Evolutionary conservation across 192 early-diverging fungal species (phyloP), one percentile per base, ranked within the genome.

Genomic region (Diversispora epigaea): DNA sequence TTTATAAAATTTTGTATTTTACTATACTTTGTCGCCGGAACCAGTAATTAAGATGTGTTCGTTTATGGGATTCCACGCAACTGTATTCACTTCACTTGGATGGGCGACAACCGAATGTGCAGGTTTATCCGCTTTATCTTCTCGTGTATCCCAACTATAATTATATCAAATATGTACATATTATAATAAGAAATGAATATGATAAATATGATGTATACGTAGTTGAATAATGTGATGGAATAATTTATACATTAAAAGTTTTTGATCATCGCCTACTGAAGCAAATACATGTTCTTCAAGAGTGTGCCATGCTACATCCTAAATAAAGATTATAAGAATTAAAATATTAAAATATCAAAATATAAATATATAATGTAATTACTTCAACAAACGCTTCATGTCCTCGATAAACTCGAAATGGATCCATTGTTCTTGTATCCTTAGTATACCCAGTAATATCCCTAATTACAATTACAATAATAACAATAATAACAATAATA

Each of bases 251-350:
- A 99, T 90, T 61, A 96, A 80, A 66, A 99, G 86, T 58, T 91
- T 89, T 64, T 91, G 91, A 82, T 99, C 97, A 82, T 99, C 97
- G 54, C 95, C 96, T 15, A 97, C 97, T 39, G 95, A 97, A 4
- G 94, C 97, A 85, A 99, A 99, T 49, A 99, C 82, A 55, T 90
- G 86, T 22, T 93, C 87, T 78, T 94, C 88, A 77, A 91, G 81
- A 41, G 82, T 82, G 72, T 94, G 92, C 97, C 97, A 99, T 7
- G 95, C 92, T 45, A 97, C 93, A 84, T 99, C 97, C 89, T 91
- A 73, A 21, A 65, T 17, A 32, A 32, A 32, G 25, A 32, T 32
- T 32, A 32, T 32, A 32, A 32, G 25, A 32, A 32, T 32, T 32
- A 32, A 32, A 32, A 32, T 32, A 32, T 32, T 32, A 32, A 32